These are phyloP conservation scores for Botrytis galanthina DNA, from an alignment of 2,329 filamentous ascomycete species.

Conservation along the genomic window DNA sequence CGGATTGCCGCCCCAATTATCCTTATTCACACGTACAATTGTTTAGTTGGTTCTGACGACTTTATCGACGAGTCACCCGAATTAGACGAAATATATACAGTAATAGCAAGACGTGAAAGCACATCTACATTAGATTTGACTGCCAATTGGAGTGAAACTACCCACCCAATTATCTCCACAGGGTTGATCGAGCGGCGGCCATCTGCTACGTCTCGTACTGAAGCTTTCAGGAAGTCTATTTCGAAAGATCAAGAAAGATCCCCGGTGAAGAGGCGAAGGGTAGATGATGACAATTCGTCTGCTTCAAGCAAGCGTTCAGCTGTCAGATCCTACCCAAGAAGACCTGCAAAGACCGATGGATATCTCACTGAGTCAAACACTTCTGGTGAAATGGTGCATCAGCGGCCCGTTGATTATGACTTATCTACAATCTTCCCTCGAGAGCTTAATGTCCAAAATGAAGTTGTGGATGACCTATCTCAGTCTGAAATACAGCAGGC, in stretches of 20 bases:
- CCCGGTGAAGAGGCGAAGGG: constrained; percentile 18
- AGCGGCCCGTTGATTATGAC: background rate
- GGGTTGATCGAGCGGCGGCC: background rate
- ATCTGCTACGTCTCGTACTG: background rate
- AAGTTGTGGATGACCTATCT: constrained; percentile 3
- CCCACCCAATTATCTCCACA: background rate
- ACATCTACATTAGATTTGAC: background rate
- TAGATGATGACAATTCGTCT: constrained; percentile 15
- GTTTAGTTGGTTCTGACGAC: constrained; percentile 26
- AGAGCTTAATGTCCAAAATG: background rate
- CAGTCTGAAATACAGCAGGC: constrained; percentile 27
- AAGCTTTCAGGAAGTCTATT: background rate
- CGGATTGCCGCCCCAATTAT: background rate
- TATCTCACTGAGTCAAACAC: background rate
- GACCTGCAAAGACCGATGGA: constrained; percentile 4
- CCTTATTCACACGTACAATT: background rate
- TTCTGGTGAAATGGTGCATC: background rate
- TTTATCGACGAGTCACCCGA: constrained; percentile 30
- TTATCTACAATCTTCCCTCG: background rate
- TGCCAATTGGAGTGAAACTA: background rate
- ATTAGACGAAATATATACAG: constrained; percentile 27
- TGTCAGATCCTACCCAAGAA: constrained; percentile 15
- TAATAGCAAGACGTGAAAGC: constrained; percentile 12
- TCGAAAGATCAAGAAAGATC: constrained; percentile 8
- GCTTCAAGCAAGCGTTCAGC: constrained; percentile 5